Conservation (phyloP, 495 filamentous ascomycete species). For the Penicillium fimorum region DNA sequence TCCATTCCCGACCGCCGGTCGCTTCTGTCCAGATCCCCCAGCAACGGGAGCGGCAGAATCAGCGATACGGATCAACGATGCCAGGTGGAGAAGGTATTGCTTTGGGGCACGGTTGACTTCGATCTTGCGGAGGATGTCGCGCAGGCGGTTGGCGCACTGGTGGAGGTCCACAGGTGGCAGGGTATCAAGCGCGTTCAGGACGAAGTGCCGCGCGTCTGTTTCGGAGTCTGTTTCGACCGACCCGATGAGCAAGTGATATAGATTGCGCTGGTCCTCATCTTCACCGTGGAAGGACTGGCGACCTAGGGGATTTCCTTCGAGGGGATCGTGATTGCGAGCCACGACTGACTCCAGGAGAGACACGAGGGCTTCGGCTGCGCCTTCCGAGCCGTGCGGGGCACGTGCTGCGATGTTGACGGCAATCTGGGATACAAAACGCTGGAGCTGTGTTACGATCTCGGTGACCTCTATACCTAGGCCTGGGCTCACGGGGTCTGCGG, state of each 20-base stretch:
- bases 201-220: constrained; percentile 35
- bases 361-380: constrained; percentile 43
- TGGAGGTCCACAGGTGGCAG: constrained; percentile 35
- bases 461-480: constrained; percentile 26
- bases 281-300: constrained; percentile 40
- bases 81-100: constrained; percentile 36
- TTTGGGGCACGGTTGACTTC: constrained; percentile 43
- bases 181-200: constrained; percentile 43
- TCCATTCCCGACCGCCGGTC: constrained; percentile 33
- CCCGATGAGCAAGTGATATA: constrained; percentile 50
- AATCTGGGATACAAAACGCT: constrained; percentile 35
- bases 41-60: constrained; percentile 23
- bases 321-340: constrained; percentile 46
- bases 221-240: constrained; percentile 32
- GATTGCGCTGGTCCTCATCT: constrained; percentile 49
- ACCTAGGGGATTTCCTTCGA: constrained; percentile 41
- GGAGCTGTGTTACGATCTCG: constrained; percentile 36
- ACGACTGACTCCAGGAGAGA: constrained; percentile 44
- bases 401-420: constrained; percentile 36
- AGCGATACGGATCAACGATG: constrained; percentile 29
- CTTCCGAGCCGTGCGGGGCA: constrained; percentile 38
- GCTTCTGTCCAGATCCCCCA: constrained; percentile 34
- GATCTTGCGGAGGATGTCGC: constrained; percentile 36
- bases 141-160: constrained; percentile 33
- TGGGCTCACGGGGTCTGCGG: constrained; percentile 17